Evolutionary conservation across 164 flowering plant species (phyloP).

Genomic region (Buxus sempervirens): DNA sequence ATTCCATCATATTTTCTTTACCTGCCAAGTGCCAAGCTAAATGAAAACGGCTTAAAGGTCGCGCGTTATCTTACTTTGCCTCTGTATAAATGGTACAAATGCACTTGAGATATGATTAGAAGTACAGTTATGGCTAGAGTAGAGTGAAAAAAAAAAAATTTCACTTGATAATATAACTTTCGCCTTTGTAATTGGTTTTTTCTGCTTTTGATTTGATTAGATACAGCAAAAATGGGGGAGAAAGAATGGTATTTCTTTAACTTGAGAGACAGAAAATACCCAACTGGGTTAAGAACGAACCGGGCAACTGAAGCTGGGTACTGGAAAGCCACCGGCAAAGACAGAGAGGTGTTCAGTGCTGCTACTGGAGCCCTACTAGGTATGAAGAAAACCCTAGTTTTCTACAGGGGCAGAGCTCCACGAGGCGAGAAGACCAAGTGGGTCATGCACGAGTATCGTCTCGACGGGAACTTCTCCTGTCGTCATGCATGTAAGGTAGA

Average conservation of each 20-base stretch:
- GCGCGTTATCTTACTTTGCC: no score
- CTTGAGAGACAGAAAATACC: conserved; percentile 75
- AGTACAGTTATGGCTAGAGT: no score
- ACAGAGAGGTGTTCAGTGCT: conserved; percentile 53
- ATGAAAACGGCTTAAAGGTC: no score
- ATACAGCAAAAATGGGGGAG: conserved; percentile 75
- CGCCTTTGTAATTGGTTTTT: not conserved
- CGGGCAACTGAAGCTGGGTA: conserved; percentile 83
- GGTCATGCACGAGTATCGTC: conserved; percentile 93
- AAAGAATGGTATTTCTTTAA: conserved; percentile 85
- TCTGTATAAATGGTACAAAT: no score
- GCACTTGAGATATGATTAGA: no score
- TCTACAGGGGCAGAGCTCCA: conserved; percentile 83
- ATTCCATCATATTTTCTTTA: no score
- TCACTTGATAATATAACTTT: no score
- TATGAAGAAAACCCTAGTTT: conserved; percentile 83
- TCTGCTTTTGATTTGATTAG: conserved; percentile 21
- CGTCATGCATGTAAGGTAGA: conserved; percentile 61
- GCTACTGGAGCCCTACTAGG: conserved; percentile 47
- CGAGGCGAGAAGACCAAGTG: conserved; percentile 71
- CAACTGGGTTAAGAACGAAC: conserved; percentile 75
- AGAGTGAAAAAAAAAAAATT: no score
- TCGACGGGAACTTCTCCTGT: conserved; percentile 66
- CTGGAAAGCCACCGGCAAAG: conserved; percentile 92
- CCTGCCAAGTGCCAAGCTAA: no score